phyloP scores from a whole-genome alignment of 495 filamentous ascomycete genomes.

The Trypethelium eluteriae region DNA sequence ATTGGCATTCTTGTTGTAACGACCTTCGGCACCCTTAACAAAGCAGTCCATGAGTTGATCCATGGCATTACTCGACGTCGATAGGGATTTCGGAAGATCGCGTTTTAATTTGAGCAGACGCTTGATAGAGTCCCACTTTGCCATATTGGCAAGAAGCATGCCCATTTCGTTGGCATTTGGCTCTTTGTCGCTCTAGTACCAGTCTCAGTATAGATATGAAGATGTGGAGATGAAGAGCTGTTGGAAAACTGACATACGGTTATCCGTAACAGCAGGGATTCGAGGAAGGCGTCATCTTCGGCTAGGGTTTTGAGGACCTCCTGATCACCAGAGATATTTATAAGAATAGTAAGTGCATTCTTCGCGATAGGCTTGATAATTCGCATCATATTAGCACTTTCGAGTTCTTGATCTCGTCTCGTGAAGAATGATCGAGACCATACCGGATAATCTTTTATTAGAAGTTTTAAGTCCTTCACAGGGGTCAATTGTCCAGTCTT shows the following conservation, averaged over 20 bases:
- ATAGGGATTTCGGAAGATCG: conserved; percentile 51
- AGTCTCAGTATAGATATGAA: not conserved
- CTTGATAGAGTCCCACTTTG: conserved; percentile 66
- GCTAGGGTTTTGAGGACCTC: conserved; percentile 65
- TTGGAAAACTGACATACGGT: conserved; percentile 54
- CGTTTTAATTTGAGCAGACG: conserved; percentile 59
- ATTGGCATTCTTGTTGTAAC: conserved; percentile 76
- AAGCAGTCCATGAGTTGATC: conserved; percentile 94
- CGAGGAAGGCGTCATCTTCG: conserved; percentile 74
- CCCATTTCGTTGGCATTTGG: conserved; percentile 74
- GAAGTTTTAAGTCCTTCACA: conserved; percentile 79
- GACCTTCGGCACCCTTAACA: conserved; percentile 75
- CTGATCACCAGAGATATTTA: conserved; percentile 76
- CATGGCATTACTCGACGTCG: conserved; percentile 60
- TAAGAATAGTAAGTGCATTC: conserved; percentile 83
- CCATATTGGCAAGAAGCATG: conserved; percentile 89
- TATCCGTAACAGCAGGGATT: conserved; percentile 59
- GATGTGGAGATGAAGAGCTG: not conserved
- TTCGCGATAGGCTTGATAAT: conserved; percentile 67
- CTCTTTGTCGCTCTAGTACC: conserved; percentile 49
- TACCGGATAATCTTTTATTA: conserved; percentile 74
- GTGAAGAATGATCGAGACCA: not conserved
- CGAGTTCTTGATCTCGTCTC: conserved; percentile 10
- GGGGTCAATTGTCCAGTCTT: conserved; percentile 72
- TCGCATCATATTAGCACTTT: not conserved